Base-by-base conservation (phyloP, 2,329 filamentous ascomycete species). In the Fusarium kyushuense region DNA sequence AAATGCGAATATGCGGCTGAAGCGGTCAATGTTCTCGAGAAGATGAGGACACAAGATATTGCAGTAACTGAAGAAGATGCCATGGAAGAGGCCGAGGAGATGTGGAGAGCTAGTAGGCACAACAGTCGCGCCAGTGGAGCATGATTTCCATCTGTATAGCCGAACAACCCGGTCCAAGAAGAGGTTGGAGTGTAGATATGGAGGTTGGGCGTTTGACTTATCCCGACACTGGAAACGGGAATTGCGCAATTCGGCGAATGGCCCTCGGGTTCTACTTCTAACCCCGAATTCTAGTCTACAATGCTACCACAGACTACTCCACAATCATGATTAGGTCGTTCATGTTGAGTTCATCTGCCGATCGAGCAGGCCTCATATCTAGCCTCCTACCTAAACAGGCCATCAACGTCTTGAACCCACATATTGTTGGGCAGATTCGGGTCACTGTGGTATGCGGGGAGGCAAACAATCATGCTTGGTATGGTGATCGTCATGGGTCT, bases 1-100 rank as follows among this genome's bases (percentile, higher is more conserved):
- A 65, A 60, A 33, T 65, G 60, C 2, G 32, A 65, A 5, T 65
- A 65, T 10, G 62, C 62, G 2, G 46, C 61, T 2, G 61, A 64
- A 6, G 61, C 61, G 1, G 59, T 47, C 1, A 38, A 7, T 0
- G 40, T 64, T 1, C 23, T 63, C 0, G 17, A 63, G 2, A 63
- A 51, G 6, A 64, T 63, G 25, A 23, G 35, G 7, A 21, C 21
- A 10, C 46, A 21, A 3, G 46, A 64, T 13, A 21, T 43, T 2
- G 3, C n/a, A 5, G 14, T 47, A 0, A 64, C 53, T 0, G 59
- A 52, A n/a, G 59, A 64, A 7, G 40, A 48, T 1, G 53, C 61
- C 1, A 41, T 53, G 16, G 36, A 35, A 1, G 61, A 64, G 42
- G 61, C 53, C 8, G 53, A 64, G 10, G 45, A 40, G 12, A 38